Conservation (phyloP, 306 rosid genomes). For the Citrullus amarus region DNA sequence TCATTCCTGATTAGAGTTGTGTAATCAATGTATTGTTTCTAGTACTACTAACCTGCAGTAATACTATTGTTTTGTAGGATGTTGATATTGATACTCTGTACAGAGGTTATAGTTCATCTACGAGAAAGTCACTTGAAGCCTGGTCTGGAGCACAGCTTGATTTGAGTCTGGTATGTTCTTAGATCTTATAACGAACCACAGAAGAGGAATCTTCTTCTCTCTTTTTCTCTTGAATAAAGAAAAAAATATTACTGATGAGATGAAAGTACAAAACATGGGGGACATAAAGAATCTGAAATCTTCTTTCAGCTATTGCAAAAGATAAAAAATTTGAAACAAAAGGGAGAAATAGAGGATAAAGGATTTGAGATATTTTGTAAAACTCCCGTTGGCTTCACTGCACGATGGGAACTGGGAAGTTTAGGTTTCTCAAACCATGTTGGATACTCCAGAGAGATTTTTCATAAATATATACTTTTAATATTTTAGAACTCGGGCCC, state of each 20-base stretch:
- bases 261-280: not conserved
- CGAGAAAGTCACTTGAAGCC: conserved; percentile 82
- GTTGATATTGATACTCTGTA: conserved; percentile 55
- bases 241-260: not conserved
- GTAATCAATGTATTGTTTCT: not conserved
- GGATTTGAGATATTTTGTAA: not conserved
- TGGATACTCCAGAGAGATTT: not conserved
- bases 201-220: not conserved
- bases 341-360: not conserved
- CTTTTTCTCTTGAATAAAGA: not conserved
- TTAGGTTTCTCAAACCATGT: not conserved
- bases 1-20: not conserved
- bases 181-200: not conserved
- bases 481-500: not conserved
- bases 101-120: conserved; percentile 44
- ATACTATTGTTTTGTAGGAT: conserved; percentile 40
- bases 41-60: not conserved
- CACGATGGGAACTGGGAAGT: not conserved
- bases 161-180: conserved; percentile 73
- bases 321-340: not conserved
- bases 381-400: not conserved
- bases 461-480: not conserved
- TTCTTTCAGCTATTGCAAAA: not conserved
- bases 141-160: conserved; percentile 86
- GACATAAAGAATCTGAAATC: not conserved